These are phyloP conservation scores for Loxodes magnus DNA, from an alignment of 73 alveolate genomes.

Conservation along the genomic window DNA sequence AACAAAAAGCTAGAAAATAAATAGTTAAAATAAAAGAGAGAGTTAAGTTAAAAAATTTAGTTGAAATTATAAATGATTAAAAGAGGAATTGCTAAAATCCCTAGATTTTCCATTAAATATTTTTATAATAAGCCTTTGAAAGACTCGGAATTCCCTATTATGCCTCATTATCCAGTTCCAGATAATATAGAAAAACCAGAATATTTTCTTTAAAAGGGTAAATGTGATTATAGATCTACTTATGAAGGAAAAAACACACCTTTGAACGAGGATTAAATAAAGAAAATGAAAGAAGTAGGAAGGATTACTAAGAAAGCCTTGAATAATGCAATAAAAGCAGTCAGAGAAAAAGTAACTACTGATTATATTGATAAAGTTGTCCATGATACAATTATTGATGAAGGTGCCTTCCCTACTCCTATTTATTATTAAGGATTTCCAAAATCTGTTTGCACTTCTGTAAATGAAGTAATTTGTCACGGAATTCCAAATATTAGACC, in stretches of 20 bases:
- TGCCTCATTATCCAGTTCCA: constrained; percentile 14
- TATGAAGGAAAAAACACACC: background rate
- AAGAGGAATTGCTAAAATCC: no score
- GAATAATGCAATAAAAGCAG: constrained; percentile 52
- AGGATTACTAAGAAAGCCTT: constrained; percentile 69
- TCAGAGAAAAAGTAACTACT: constrained; percentile 68
- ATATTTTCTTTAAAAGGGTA: background rate
- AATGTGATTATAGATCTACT: background rate
- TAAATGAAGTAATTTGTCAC: constrained; percentile 84
- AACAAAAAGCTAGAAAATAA: no score
- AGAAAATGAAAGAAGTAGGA: constrained; percentile 61
- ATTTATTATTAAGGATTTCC: constrained; percentile 85
- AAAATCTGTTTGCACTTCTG: constrained; percentile 81
- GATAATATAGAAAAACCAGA: constrained; percentile 6
- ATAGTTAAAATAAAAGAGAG: no score
- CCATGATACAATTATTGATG: constrained; percentile 62
- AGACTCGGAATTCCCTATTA: constrained; percentile 12
- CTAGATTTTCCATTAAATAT: no score
- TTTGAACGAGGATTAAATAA: constrained; percentile 24
- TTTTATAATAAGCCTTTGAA: no score
- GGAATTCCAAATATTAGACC: constrained; percentile 84
- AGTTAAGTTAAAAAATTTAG: no score
- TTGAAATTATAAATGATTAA: no score
- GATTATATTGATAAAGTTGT: constrained; percentile 81
- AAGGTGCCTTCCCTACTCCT: constrained; percentile 85